Base-by-base conservation (phyloP, 2,329 filamentous ascomycete genomes). In the Neonectria ditissima region DNA sequence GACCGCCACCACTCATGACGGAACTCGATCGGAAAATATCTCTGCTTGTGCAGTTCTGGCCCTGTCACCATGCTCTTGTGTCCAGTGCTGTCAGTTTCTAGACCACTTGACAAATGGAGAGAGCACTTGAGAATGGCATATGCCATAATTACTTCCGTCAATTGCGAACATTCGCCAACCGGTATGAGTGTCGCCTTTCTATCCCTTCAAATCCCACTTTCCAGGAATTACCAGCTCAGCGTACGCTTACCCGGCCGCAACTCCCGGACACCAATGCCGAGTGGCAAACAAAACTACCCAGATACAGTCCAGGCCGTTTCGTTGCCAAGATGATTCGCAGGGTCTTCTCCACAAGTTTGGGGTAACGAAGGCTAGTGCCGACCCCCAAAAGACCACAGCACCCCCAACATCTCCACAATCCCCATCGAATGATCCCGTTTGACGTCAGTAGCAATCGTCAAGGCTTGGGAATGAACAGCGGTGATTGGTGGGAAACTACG, bases 301-400 rank as follows among this genome's bases (percentile, higher is more conserved):
- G 16, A 18, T 18, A 41, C 18, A 41, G 37, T n/a, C 37, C 10
- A 9, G 37, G 37, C 9, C 18, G n/a, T 41, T n/a, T 41, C 7
- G 37, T 41, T 41, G 9, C 37, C 18, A 41, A 26, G 24, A 26
- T n/a, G n/a, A 6, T 41, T 18, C 16, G n/a, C n/a, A 18, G n/a
- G n/a, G 37, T 8, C 13, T 13, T 32, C 45, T 50, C 45, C 45
- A 50, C 45, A 50, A 13, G 45, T 50, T 50, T 50, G 45, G 45
- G 45, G 45, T 28, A 13, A 48, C 24, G 7, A 18, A n/a, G n/a
- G 20, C n/a, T 11, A 48, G 45, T 10, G 45, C 26, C 4, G 6
- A 20, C 9, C 16, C 45, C 28, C 26, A n/a, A 28, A 11, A 20
- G n/a, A 18, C 16, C n/a, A 16, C 11, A 11, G 5, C n/a, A 50